phyloP scores from a whole-genome alignment of 2,329 filamentous ascomycete genomes.

The Fusarium sp. region DNA sequence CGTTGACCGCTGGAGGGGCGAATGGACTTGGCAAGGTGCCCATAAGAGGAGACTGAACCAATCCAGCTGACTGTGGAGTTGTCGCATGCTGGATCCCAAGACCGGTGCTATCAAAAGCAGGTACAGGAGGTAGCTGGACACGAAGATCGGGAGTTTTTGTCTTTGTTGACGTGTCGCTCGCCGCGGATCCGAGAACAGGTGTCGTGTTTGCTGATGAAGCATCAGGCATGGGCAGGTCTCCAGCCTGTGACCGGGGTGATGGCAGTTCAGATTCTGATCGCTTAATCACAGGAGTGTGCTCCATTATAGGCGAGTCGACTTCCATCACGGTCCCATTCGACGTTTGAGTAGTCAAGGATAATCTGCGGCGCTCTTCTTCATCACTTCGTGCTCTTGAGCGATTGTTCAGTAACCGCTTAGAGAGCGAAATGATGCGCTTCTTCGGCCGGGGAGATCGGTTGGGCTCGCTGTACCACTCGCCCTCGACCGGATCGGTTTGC shows the following conservation, averaged over 20 bases:
- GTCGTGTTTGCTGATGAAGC: slow-evolving; percentile 46
- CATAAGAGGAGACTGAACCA: slow-evolving; percentile 65
- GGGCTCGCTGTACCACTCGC: slow-evolving; percentile 63
- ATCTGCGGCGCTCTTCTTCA: slow-evolving; percentile 52
- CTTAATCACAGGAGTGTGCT: slow-evolving; percentile 43
- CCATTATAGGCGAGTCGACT: slow-evolving; percentile 51
- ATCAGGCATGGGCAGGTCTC: slow-evolving; percentile 48
- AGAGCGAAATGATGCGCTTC: slow-evolving; percentile 65
- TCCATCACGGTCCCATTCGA: slow-evolving; percentile 54
- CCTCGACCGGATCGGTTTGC: slow-evolving; percentile 67
- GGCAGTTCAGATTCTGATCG: slow-evolving; percentile 37
- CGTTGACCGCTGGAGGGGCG: slow-evolving; percentile 55
- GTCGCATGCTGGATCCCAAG: slow-evolving; percentile 51
- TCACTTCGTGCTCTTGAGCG: slow-evolving; percentile 58
- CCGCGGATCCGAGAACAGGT: slow-evolving; percentile 18
- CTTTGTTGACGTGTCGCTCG: slow-evolving; percentile 43
- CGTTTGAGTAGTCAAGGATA: slow-evolving; percentile 31
- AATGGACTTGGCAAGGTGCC: slow-evolving; percentile 58
- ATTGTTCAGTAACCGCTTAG: slow-evolving; percentile 64
- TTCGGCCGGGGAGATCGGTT: slow-evolving; percentile 53
- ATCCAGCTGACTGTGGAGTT: slow-evolving; percentile 61
- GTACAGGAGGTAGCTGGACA: slow-evolving; percentile 69
- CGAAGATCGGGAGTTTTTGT: slow-evolving; percentile 59
- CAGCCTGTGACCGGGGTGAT: slow-evolving; percentile 38
- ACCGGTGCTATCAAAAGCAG: slow-evolving; percentile 59